Base-by-base conservation (phyloP, 2,329 filamentous ascomycete genomes). In the Hypomyces rosellus region DNA sequence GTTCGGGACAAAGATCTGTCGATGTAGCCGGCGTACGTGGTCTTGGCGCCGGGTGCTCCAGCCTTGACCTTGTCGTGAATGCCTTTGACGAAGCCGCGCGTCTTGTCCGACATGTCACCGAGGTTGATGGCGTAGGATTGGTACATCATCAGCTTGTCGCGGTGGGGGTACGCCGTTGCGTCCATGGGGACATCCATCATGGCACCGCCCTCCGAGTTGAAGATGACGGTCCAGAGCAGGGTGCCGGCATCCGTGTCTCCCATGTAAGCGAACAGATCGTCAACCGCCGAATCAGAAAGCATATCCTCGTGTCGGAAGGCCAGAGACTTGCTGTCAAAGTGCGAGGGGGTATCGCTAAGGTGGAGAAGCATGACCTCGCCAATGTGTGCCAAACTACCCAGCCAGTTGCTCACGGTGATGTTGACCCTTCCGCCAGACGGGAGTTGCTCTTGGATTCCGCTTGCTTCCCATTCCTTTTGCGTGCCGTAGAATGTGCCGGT, bases 11-110 rank as follows among this genome's bases (percentile, higher is more conserved):
- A 59, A 4, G 63, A 63, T 2, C 73, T 73, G 59, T 85, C 81
- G 2, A 86, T 75, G 55, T 85, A 86, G 2, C 82, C 82, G 0
- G 82, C 75, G 62, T 86, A 86, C 1, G 79, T 76, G 11, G 75
- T 76, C 42, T 72, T 63, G 0, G 67, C 68, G 3, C 66, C 61
- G 1, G 68, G 61, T 11, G 70, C 67, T 5, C 69, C 63, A 4
- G 58, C 58, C 34, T 62, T 60, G 36, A 80, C 70, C 25, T 58
- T 68, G 12, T 65, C 54, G 59, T 81, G 75, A 42, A 85, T 67
- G 5, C 74, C 74, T 14, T 69, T 65, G 37, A 84, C 61, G 48
- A 84, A 84, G 1, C 65, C 57, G 49, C 68, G 72, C 2, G 75
- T 79, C 12, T 65, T 68, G n/a, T 68, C 54, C 1, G 68, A 70